Base-by-base conservation (phyloP, 225 moss, liverwort and hornwort species). In the Bryum argenteum region DNA sequence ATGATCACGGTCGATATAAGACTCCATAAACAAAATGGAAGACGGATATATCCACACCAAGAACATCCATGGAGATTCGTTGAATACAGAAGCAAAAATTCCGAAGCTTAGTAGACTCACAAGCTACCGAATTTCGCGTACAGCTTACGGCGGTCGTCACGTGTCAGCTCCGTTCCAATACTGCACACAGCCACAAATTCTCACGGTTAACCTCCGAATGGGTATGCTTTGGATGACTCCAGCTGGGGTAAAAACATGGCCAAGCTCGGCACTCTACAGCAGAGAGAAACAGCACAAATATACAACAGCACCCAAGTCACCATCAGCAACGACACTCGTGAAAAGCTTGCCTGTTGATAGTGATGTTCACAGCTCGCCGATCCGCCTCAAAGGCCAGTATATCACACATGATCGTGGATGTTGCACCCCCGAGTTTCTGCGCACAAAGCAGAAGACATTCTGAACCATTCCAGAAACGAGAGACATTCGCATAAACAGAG, bases 131-230 rank as follows among this genome's bases (percentile, higher is more conserved):
- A 94, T 65, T 84, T 92, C 37, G 98, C 92, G 71, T 92, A 98
- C 24, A 98, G 80, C 67, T 92, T 98, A 65, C 98, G 84, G 70
- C 94, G 86, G 74, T 94, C 97, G 60, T 98, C 94, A 54, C 94
- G 92, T 9, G 98, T 98, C 65, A 94, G 77, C 78, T 98, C 94
- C 41, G 94, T 98, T 39, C 94, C 98, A 60, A 98, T 94, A 74
- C 98, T 98, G 94, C 89, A 71, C 20, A 77, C 20, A 58, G 33
- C 39, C 38, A 47, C 24, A 66, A 20, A 51, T 45, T n/a, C 19
- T 44, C 44, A 19, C 1, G 20, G 18, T 37, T 71, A 43, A 51
- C 23, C 60, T 41, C 41, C 65, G 2, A 24, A 47, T 16, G 54
- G 13, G 53, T 11, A n/a, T 28, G 24, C 58, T 43, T 54, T 45